Base-by-base conservation (phyloP, 2,329 filamentous ascomycete species). In the Curvularia eragrostidis region DNA sequence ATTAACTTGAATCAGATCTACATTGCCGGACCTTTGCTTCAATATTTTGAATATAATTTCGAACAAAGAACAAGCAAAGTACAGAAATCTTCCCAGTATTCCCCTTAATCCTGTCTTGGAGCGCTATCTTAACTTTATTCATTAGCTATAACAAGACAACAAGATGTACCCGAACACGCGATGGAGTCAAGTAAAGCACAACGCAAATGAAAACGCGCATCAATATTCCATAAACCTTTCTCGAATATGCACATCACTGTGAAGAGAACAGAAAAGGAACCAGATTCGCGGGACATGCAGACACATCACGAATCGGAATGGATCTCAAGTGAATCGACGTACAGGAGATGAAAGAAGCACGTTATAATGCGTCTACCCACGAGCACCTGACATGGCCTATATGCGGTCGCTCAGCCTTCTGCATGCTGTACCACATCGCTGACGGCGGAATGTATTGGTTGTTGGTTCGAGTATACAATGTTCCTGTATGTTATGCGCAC, bases 191-290 rank as follows among this genome's bases (percentile, higher is more conserved):
- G 83, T 3, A 89, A 78, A 69, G 89, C 90, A 7, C 77, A 92
- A 24, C 79, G 90, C 56, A 84, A 82, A 65, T 89, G 91, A 67
- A 89, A 92, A 91, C 91, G 88, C 83, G 87, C 68, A 81, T 92
- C 8, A 93, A 93, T 71, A 82, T 87, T 8, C 78, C 88, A 52
- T 79, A 89, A 42, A 68, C 93, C 63, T 49, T 81, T 47, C 62
- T 81, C 59, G 80, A 81, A 65, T 81, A 77, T 68, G 79, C 76
- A 9, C 65, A 80, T 48, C 47, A 81, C 5, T 79, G 76, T 51
- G 76, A 79, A 62, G 79, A 81, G 54, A 65, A 76, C 34, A 67
- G 79, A 57, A 76, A 79, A 24, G 62, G 51, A 38, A 59, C 80
- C 64, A 78, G 78, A 0, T 81, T 75, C 70, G 71, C 75, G 6